Evolutionary conservation across 2,329 filamentous ascomycete genomes (phyloP).

Genomic region (Microdochium paspali): DNA sequence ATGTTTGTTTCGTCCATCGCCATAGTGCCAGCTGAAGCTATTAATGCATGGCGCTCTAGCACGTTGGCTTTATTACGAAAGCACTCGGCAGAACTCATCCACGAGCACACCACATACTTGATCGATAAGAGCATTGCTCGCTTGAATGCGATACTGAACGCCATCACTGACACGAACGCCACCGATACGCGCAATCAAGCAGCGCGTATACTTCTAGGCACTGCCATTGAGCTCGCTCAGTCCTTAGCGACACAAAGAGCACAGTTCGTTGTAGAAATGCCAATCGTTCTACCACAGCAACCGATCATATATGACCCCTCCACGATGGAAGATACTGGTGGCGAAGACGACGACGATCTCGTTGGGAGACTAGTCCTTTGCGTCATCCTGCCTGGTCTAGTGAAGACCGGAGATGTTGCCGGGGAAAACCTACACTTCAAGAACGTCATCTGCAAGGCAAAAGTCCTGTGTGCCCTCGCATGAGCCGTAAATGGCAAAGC

Average conservation of each 20-base stretch:
- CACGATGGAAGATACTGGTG: conserved; percentile 58
- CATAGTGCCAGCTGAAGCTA: conserved; percentile 35
- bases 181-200: conserved; percentile 39
- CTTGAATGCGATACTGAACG: conserved; percentile 38
- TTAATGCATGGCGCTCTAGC: conserved; percentile 59
- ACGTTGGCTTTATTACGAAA: conserved; percentile 51
- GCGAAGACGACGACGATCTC: conserved; percentile 48
- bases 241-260: conserved; percentile 50
- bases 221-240: conserved; percentile 45
- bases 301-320: conserved; percentile 44
- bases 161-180: conserved; percentile 32
- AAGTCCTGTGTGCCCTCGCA: conserved; percentile 48
- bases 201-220: conserved; percentile 41
- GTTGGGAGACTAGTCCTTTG: conserved; percentile 46
- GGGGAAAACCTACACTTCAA: conserved; percentile 50
- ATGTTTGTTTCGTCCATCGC: neutral
- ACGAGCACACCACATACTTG: conserved; percentile 31
- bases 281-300: conserved; percentile 41
- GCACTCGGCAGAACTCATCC: conserved; percentile 36
- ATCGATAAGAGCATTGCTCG: conserved; percentile 32
- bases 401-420: conserved; percentile 56
- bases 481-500: no score
- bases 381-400: conserved; percentile 49
- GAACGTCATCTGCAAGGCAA: conserved; percentile 58
- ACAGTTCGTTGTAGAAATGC: conserved; percentile 46